These are phyloP conservation scores for Aspergillus ostianus DNA, from an alignment of 495 filamentous ascomycete genomes.

Conservation along the genomic window DNA sequence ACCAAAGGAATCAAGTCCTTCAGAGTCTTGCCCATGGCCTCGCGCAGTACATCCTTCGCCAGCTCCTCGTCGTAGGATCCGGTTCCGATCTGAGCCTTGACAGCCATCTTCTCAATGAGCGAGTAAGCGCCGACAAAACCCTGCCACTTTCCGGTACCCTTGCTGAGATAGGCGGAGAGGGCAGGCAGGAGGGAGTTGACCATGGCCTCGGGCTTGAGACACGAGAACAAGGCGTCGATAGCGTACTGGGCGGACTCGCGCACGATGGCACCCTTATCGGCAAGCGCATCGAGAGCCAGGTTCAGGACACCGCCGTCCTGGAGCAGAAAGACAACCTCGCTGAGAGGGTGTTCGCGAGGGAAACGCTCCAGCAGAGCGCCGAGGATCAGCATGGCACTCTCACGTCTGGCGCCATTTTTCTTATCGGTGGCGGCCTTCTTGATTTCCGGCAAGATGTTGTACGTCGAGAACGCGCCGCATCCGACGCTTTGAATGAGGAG, in stretches of 20 bases:
- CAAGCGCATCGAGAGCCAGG: conserved; percentile 76
- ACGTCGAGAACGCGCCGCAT: conserved; percentile 67
- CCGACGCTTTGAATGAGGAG: conserved; percentile 76
- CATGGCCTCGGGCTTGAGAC: conserved; percentile 76
- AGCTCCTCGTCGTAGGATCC: conserved; percentile 76
- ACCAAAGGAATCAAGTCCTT: conserved; percentile 89
- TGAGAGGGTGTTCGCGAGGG: conserved; percentile 70
- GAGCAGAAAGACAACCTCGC: conserved; percentile 76
- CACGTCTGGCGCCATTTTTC: conserved; percentile 82
- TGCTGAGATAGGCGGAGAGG: conserved; percentile 70
- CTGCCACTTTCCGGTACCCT: conserved; percentile 90
- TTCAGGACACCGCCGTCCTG: conserved; percentile 73
- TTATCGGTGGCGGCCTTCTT: conserved; percentile 91
- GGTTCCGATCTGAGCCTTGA: conserved; percentile 82
- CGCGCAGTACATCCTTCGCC: conserved; percentile 82
- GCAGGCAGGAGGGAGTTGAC: conserved; percentile 76
- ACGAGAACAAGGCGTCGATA: conserved; percentile 79
- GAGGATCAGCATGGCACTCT: conserved; percentile 92
- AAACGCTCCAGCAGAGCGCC: conserved; percentile 91
- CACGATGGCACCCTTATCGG: conserved; percentile 87
- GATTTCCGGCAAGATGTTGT: conserved; percentile 67
- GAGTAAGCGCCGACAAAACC: conserved; percentile 82
- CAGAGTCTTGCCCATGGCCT: conserved; percentile 88
- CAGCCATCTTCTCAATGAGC: conserved; percentile 84
- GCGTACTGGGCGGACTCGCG: conserved; percentile 92